A percentile compares a stretch with the other conserved stretches of the same genome.
Conservation (phyloP, 2,329 filamentous ascomycete genomes). For the Colletotrichum echinochloae region DNA sequence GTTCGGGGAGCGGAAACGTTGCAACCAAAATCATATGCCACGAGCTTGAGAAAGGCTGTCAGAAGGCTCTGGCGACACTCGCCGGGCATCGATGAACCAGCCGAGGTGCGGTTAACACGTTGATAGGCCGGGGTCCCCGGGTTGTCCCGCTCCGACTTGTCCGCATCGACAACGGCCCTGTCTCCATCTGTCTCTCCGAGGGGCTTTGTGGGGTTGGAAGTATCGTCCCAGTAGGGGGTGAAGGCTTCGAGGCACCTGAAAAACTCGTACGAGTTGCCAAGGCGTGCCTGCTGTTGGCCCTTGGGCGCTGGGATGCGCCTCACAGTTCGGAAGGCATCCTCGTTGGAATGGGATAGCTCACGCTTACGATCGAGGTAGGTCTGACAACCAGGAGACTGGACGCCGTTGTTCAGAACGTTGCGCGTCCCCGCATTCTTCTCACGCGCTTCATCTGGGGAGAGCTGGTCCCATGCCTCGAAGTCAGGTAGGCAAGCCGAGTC, state of each 20-base stretch:
- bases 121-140: background rate
- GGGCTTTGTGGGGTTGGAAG: constrained; percentile 53
- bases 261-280: constrained; percentile 75
- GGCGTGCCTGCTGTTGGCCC: constrained; percentile 64
- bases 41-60: constrained; percentile 71
- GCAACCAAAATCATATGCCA: constrained; percentile 75
- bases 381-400: constrained; percentile 66
- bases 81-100: constrained; percentile 67
- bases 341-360: constrained; percentile 68
- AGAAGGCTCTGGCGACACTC: constrained; percentile 69
- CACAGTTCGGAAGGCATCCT: constrained; percentile 70
- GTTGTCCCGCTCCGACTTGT: constrained; percentile 37
- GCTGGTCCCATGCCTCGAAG: constrained; percentile 63
- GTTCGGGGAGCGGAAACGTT: constrained; percentile 67
- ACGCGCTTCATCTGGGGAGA: constrained; percentile 62
- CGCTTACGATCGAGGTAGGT: constrained; percentile 69
- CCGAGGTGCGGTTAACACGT: constrained; percentile 55
- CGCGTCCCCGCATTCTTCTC: constrained; percentile 62
- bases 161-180: constrained; percentile 32
- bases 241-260: constrained; percentile 72
- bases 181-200: constrained; percentile 20
- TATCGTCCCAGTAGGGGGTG: constrained; percentile 72
- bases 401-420: constrained; percentile 63
- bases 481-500: constrained; percentile 65
- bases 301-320: constrained; percentile 67